A percentile compares a stretch with the other conserved stretches of the same genome.
Conservation (phyloP, 2,329 filamentous ascomycete species). For the Aspergillus melleus region DNA sequence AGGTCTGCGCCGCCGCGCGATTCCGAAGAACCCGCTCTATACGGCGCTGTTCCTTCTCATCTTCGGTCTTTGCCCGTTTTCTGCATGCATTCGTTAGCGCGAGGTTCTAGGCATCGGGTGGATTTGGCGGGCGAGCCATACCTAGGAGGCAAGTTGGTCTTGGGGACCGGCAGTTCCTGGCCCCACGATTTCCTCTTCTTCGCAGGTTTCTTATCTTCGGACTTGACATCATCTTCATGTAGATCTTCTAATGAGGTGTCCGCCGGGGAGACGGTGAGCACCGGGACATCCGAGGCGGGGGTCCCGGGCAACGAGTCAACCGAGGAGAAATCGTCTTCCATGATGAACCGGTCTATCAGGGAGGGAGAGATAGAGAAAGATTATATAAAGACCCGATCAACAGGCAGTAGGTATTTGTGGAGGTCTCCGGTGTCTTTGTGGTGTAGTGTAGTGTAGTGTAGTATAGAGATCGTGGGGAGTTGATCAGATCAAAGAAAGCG, state of each 20-base stretch:
- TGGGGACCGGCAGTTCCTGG: conserved; percentile 92
- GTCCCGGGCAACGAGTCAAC: conserved; percentile 33
- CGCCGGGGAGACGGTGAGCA: conserved; percentile 42
- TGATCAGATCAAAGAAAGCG: neutral
- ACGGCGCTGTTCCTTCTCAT: conserved; percentile 96
- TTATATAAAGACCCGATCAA: neutral
- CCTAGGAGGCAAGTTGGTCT: conserved; percentile 92
- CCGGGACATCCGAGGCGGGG: conserved; percentile 34
- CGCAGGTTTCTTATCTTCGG: conserved; percentile 66
- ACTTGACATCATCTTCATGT: conserved; percentile 25
- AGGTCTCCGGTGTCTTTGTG: too few species aligned
- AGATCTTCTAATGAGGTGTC: conserved; percentile 39
- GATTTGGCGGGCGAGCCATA: conserved; percentile 42
- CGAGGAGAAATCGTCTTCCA: conserved; percentile 36
- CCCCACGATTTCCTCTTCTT: conserved; percentile 99
- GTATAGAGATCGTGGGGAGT: conserved; percentile 1
- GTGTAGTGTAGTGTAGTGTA: conserved; percentile 1
- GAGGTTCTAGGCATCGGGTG: neutral
- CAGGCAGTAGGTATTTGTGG: too few species aligned
- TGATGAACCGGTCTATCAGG: conserved; percentile 14
- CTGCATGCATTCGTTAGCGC: conserved; percentile 43
- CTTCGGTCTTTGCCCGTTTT: conserved; percentile 97
- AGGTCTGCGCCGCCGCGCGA: conserved; percentile 93
- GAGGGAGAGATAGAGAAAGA: neutral
- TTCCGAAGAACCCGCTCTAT: conserved; percentile 97